phyloP scores from a whole-genome alignment of 805 yeast genomes.

The Tetrapisispora namnaoensis region DNA sequence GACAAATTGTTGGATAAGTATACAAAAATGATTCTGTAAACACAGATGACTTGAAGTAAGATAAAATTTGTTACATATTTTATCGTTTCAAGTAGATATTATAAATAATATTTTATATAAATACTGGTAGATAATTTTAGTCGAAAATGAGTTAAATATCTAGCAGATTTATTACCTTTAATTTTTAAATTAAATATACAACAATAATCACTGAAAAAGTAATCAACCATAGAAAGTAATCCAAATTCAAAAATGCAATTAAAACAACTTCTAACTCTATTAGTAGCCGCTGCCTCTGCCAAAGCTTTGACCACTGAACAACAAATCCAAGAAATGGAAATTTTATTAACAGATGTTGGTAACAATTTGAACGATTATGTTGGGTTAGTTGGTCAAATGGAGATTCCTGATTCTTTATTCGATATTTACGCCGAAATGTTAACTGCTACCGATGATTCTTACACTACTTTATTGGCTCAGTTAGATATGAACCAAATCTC shows the following conservation, averaged over 20 bases:
- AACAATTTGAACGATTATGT: conserved; percentile 12
- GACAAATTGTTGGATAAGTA: too few relatives aligned
- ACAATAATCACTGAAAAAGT: neutral
- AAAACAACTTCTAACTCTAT: conserved; percentile 8
- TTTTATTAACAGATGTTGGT: conserved; percentile 15
- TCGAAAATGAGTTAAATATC: neutral
- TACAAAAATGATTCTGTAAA: too few relatives aligned
- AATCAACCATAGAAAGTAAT: neutral
- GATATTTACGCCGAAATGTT: conserved; percentile 9
- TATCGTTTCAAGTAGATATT: too few relatives aligned
- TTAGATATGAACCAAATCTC: conserved; percentile 15
- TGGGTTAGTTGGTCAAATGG: conserved; percentile 9
- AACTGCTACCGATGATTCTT: conserved; percentile 19
- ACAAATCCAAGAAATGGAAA: conserved; percentile 16
- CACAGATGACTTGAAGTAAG: too few relatives aligned
- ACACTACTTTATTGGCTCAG: conserved; percentile 20
- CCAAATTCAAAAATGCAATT: neutral
- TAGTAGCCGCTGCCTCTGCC: conserved; percentile 15
- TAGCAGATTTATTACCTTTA: neutral
- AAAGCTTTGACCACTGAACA: conserved; percentile 12
- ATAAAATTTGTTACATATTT: too few relatives aligned
- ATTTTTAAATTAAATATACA: neutral
- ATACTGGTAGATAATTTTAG: neutral
- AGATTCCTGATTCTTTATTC: conserved; percentile 17
- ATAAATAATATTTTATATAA: too few relatives aligned